Conservation (phyloP, 345 rosid genomes). For the Firmiana major region DNA sequence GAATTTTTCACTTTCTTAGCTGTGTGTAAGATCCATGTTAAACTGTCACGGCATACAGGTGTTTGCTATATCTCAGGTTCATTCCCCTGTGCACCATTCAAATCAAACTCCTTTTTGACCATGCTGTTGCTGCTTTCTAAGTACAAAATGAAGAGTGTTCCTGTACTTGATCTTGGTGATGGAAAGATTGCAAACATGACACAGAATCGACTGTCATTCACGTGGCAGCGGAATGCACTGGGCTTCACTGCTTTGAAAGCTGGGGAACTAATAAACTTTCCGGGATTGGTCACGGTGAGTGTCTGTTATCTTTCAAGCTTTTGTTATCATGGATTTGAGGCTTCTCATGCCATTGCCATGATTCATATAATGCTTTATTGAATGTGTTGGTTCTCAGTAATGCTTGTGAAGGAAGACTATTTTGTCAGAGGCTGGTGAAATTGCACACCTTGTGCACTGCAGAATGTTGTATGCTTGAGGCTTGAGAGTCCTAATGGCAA, state of each 20-base stretch:
- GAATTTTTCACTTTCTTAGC: background rate
- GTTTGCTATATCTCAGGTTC: conserved; percentile 91
- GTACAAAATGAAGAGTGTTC: conserved; percentile 97
- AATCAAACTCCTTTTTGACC: conserved; percentile 79
- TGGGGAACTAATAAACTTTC: no score
- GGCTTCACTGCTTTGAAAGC: no score
- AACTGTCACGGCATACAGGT: conserved; percentile 49
- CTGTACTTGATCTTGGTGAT: conserved; percentile 74
- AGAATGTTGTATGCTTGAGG: background rate
- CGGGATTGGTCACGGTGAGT: no score
- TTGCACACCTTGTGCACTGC: no score
- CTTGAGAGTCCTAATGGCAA: background rate
- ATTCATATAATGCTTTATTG: no score
- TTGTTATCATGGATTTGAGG: no score
- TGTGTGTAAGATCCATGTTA: background rate
- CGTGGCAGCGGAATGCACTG: no score
- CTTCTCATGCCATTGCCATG: no score
- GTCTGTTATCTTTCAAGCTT: no score
- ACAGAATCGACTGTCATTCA: conserved; percentile 95
- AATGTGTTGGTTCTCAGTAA: no score
- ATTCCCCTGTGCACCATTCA: conserved; percentile 97
- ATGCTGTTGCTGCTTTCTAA: conserved; percentile 92
- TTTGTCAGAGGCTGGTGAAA: no score
- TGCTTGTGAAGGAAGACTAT: no score
- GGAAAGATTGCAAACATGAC: conserved; percentile 71